Evolutionary conservation across 139 green algal genomes (phyloP).

Genomic region (Chlorella sp.): DNA sequence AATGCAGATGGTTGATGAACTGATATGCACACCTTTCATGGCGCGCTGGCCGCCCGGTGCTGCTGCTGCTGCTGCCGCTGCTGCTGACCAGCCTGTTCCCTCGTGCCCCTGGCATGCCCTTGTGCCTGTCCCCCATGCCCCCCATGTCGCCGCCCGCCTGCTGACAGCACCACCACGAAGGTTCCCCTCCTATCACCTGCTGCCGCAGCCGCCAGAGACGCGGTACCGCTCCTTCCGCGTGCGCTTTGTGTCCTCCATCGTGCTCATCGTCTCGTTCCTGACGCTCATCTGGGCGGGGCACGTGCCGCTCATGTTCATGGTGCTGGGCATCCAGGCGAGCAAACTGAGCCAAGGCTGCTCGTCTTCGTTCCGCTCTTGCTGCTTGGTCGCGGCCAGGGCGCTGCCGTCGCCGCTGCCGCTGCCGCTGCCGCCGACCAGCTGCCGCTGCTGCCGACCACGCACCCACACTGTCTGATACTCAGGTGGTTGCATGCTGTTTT

Average conservation of each 20-base stretch:
- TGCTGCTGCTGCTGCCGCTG: not conserved
- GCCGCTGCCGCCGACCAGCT: too few species aligned
- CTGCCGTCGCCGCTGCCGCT: not conserved
- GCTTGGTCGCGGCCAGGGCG: not conserved
- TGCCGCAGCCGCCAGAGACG: not conserved
- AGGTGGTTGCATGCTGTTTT: not conserved
- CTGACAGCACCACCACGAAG: too few species aligned
- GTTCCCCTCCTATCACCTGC: not conserved
- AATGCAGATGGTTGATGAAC: not conserved
- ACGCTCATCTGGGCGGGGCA: constrained; percentile 80
- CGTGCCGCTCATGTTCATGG: constrained; percentile 84
- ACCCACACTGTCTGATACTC: not conserved
- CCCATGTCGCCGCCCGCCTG: too few species aligned
- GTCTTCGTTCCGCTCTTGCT: not conserved
- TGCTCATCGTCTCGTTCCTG: constrained; percentile 79
- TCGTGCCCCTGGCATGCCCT: not conserved
- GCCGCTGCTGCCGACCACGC: too few species aligned
- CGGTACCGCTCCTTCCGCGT: constrained; percentile 67
- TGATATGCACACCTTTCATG: not conserved
- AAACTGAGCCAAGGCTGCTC: too few species aligned
- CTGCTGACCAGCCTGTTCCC: not conserved
- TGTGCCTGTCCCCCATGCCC: not conserved
- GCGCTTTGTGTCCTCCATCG: constrained; percentile 74
- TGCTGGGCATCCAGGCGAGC: constrained; percentile 80
- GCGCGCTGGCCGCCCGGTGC: not conserved